Base-by-base conservation (phyloP, 306 rosid genomes). In the Fragaria vesca region DNA sequence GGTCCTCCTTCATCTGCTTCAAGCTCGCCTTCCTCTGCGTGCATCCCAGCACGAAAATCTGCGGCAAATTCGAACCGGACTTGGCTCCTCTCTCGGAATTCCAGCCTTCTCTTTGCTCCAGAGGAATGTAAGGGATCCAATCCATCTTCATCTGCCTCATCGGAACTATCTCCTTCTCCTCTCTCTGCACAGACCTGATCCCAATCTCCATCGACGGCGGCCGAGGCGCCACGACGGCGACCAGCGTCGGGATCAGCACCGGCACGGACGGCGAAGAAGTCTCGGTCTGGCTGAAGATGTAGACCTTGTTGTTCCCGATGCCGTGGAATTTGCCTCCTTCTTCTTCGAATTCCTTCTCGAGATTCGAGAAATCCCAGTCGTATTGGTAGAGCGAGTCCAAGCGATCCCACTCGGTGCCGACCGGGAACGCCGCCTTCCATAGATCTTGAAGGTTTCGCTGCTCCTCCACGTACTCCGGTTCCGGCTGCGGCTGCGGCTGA, bases 121-220 rank as follows among this genome's bases (percentile, higher is more conserved):
- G 42, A 40, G 97, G 97, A 88, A 94, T 89, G 80, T 89, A 94
- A 2, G 97, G 98, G 80, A 94, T 88, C 98, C 97, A 94, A 61
- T 89, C 98, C 98, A 94, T 94, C 84, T 94, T 94, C 98, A 94
- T 94, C 82, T 89, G 92, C 75, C 90, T 94, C 98, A 94, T 92
- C 75, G 98, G 98, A 74, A 94, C 81, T 46, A 92, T 90, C 83
- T 92, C 97, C 85, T 94, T 96, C 38, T 85, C 83, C 84, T 92
- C 97, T 76, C 96, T 90, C 83, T 94, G 98, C 81, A 94, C 98
- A 4, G 97, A 94, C 84, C 90, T 88, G 43, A 94, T 87, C 73
- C 96, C 98, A 57, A 94, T 92, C 83, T 94, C 88, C 82, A 88
- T 90, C 69, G 97, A 94, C 43, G 97, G 98, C 4, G 97, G 98